A percentile compares a stretch with the other conserved stretches of the same genome.
Conservation (phyloP, 441 rosid species). For the Erysimum cheiri region DNA sequence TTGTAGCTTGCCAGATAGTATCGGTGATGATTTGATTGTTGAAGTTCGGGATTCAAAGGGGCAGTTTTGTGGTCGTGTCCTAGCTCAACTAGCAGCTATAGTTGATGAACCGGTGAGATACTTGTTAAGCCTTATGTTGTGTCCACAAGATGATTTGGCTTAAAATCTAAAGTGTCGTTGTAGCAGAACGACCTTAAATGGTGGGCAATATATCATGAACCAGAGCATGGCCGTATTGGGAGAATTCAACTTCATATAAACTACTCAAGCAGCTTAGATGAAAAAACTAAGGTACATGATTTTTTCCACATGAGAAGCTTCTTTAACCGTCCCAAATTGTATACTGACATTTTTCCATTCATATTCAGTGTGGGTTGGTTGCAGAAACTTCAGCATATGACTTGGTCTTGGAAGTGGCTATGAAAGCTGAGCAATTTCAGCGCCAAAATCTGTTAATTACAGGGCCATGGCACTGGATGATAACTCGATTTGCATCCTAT, state of each 20-base stretch:
- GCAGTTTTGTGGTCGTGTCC: slow-evolving; percentile 67
- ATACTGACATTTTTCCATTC: slow-evolving; percentile 21
- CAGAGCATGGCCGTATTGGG: slow-evolving; percentile 86
- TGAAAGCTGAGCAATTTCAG: slow-evolving; percentile 81
- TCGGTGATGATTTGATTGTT: slow-evolving; percentile 79
- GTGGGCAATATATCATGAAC: slow-evolving; percentile 93
- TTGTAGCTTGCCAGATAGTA: slow-evolving; percentile 81
- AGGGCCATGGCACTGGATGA: slow-evolving; percentile 92
- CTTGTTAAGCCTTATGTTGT: slow-evolving; percentile 11
- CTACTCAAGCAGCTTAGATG: slow-evolving; percentile 77
- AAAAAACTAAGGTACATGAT: slow-evolving; percentile 48
- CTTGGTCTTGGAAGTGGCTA: slow-evolving; percentile 86
- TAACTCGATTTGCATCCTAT: slow-evolving; percentile 77
- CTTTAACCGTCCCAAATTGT: not conserved
- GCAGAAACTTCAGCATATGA: slow-evolving; percentile 98
- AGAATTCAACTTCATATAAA: slow-evolving; percentile 70
- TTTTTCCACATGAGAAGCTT: not conserved
- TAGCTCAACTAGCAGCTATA: slow-evolving; percentile 81
- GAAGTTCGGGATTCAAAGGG: slow-evolving; percentile 87
- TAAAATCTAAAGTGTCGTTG: not conserved
- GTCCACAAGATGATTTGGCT: slow-evolving; percentile 13
- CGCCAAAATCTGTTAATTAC: slow-evolving; percentile 72
- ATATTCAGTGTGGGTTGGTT: slow-evolving; percentile 68
- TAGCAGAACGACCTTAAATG: slow-evolving; percentile 51
- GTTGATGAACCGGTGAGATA: slow-evolving; percentile 73